phyloP scores from a whole-genome alignment of 495 filamentous ascomycete species.

The Xylaria castorea region DNA sequence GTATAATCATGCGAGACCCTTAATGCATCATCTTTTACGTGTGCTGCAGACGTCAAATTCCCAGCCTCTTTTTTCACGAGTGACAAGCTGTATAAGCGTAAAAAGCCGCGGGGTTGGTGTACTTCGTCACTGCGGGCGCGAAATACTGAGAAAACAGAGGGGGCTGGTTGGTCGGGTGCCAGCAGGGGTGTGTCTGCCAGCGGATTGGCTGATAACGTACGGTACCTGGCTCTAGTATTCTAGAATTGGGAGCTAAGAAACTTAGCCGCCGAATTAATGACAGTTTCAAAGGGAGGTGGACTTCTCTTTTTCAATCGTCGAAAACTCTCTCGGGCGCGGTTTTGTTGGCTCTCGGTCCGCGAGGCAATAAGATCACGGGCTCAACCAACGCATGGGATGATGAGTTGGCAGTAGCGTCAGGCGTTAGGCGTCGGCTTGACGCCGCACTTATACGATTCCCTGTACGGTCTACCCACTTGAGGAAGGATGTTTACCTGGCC shows the following conservation, averaged over 20 bases:
- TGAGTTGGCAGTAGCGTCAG: slow-evolving; percentile 27
- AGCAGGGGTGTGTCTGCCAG: slow-evolving; percentile 30
- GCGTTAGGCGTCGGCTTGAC: background rate
- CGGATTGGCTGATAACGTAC: slow-evolving; percentile 19
- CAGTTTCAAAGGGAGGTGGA: slow-evolving; percentile 22
- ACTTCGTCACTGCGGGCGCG: slow-evolving; percentile 25
- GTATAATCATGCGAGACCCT: slow-evolving; percentile 35
- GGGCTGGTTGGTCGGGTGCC: slow-evolving; percentile 40
- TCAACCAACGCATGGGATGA: slow-evolving; percentile 23
- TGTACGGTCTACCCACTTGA: background rate
- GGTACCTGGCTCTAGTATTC: slow-evolving; percentile 16
- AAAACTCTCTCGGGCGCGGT: background rate
- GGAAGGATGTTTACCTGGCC: slow-evolving; percentile 23
- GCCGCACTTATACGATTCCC: slow-evolving; percentile 23
- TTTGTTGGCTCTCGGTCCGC: slow-evolving; percentile 22
- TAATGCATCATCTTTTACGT: slow-evolving; percentile 40
- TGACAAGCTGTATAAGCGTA: slow-evolving; percentile 27
- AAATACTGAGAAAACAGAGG: slow-evolving; percentile 38
- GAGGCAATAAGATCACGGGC: slow-evolving; percentile 17
- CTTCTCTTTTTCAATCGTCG: slow-evolving; percentile 26
- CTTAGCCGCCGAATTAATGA: slow-evolving; percentile 13
- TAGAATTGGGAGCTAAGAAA: slow-evolving; percentile 21
- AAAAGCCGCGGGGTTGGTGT: slow-evolving; percentile 46
- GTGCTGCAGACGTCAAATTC: slow-evolving; percentile 29
- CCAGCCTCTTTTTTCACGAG: slow-evolving; percentile 40